A percentile compares a stretch with the other conserved stretches of the same genome.
These are phyloP conservation scores for Schrenkiella parvula DNA, from an alignment of 345 rosid species.

Conservation along the genomic window DNA sequence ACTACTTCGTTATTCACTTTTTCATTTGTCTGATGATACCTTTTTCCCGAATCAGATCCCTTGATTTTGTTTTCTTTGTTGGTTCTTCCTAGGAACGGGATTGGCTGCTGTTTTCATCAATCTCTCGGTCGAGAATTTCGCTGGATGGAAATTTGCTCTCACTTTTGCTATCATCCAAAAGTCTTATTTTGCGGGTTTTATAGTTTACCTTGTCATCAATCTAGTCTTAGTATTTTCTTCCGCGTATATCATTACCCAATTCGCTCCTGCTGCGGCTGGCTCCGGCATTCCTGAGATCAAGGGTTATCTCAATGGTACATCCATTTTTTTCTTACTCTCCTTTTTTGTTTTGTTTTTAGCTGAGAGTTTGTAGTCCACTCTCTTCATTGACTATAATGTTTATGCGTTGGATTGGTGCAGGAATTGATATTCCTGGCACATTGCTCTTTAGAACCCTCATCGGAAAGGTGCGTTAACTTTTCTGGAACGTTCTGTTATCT, in stretches of 20 bases:
- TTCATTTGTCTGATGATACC: background rate
- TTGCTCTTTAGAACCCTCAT: slow-evolving; percentile 93
- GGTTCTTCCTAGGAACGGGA: slow-evolving; percentile 69
- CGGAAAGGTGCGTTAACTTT: slow-evolving; percentile 65
- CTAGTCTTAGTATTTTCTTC: slow-evolving; percentile 83
- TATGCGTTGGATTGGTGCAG: slow-evolving; percentile 35
- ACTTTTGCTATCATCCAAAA: slow-evolving; percentile 81
- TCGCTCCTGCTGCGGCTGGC: slow-evolving; percentile 99
- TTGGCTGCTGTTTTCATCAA: slow-evolving; percentile 91
- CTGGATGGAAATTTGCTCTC: slow-evolving; percentile 85
- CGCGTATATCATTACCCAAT: slow-evolving; percentile 76
- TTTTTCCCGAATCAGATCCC: background rate
- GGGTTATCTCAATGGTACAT: slow-evolving; percentile 93
- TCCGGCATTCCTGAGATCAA: slow-evolving; percentile 99
- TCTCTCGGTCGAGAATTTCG: slow-evolving; percentile 91
- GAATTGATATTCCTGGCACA: slow-evolving; percentile 83
- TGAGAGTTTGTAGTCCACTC: background rate
- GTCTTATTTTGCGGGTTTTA: slow-evolving; percentile 80
- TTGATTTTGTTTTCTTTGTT: background rate
- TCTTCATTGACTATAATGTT: background rate
- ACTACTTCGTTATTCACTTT: background rate
- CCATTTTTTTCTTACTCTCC: background rate
- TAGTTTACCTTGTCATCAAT: slow-evolving; percentile 74
- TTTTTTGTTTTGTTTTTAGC: background rate
- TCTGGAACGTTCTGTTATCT: background rate